Percentiles rank a stretch among this genome's conserved stretches.
These are phyloP conservation scores for Colletotrichum sp. DNA, from an alignment of 2,329 filamentous ascomycete species.

Conservation along the genomic window DNA sequence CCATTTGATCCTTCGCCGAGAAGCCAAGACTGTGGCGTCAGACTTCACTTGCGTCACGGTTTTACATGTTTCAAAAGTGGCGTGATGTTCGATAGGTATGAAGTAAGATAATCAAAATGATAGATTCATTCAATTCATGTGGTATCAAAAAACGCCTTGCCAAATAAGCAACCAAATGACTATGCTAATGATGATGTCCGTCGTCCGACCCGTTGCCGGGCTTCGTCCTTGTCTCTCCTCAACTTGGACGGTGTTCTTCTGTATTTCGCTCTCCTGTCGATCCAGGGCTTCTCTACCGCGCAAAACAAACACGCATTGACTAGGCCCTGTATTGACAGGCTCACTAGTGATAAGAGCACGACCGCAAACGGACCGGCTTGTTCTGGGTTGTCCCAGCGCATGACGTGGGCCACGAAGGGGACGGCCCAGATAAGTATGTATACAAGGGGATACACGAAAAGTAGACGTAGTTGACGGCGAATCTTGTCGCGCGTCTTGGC, in stretches of 20 bases:
- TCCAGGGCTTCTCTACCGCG: constrained; percentile 74
- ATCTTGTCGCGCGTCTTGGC: constrained; percentile 58
- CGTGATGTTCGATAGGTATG: not conserved
- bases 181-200: constrained; percentile 17
- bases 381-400: constrained; percentile 53
- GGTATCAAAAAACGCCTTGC: constrained; percentile 7
- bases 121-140: constrained; percentile 16
- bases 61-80: not conserved
- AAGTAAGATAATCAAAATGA: not conserved
- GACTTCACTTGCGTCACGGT: not conserved
- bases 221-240: constrained; percentile 12
- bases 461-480: constrained; percentile 70
- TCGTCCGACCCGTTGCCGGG: constrained; percentile 4
- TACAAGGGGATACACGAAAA: constrained; percentile 78
- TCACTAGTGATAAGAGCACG: constrained; percentile 59
- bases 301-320: constrained; percentile 74
- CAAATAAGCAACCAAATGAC: not conserved
- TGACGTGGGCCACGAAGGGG: constrained; percentile 70
- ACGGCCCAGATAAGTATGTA: constrained; percentile 77
- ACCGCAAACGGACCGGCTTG: constrained; percentile 55
- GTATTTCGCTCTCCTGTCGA: not conserved
- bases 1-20: not conserved
- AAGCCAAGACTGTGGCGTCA: not conserved
- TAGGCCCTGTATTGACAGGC: constrained; percentile 68
- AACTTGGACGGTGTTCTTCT: constrained; percentile 4